phyloP scores from a whole-genome alignment of 1,284 basidiomycete genomes.

The Schizophyllum amplum region DNA sequence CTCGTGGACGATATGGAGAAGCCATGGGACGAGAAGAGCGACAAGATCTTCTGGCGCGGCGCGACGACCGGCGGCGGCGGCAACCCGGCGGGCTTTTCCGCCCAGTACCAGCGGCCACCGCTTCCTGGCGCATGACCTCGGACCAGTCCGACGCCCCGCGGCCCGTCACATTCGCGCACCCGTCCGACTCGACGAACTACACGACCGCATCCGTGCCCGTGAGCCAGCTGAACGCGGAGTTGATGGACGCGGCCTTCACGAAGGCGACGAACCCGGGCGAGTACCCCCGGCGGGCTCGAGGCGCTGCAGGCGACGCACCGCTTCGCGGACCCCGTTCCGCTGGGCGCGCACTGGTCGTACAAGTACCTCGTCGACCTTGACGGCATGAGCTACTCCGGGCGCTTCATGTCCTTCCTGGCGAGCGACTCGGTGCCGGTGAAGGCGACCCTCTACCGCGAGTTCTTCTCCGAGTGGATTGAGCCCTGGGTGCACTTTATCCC shows the following conservation, averaged over 20 bases:
- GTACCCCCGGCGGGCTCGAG: constrained; percentile 38
- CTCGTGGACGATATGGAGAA: constrained; percentile 77
- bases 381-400: constrained; percentile 90
- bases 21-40: constrained; percentile 71
- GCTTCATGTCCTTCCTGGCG: constrained; percentile 82
- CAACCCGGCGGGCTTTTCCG: constrained; percentile 76
- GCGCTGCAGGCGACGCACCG: constrained; percentile 43
- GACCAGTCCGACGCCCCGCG: not conserved
- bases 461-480: constrained; percentile 78
- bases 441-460: constrained; percentile 85
- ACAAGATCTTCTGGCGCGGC: constrained; percentile 75
- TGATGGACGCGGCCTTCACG: constrained; percentile 88
- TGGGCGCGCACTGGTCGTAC: constrained; percentile 86
- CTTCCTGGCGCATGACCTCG: not conserved
- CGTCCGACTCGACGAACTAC: not conserved
- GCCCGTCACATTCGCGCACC: not conserved
- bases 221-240: constrained; percentile 59
- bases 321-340: constrained; percentile 69
- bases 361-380: constrained; percentile 91
- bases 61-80: constrained; percentile 90
- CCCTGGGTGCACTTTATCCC: constrained; percentile 88
- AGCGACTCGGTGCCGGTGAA: constrained; percentile 87
- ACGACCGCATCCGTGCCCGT: not conserved
- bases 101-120: constrained; percentile 81
- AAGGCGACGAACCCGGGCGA: constrained; percentile 43